A percentile compares a stretch with the other conserved stretches of the same genome.
These are phyloP conservation scores for Diversispora eburnea DNA, from an alignment of 192 early-diverging fungal species.

Conservation along the genomic window DNA sequence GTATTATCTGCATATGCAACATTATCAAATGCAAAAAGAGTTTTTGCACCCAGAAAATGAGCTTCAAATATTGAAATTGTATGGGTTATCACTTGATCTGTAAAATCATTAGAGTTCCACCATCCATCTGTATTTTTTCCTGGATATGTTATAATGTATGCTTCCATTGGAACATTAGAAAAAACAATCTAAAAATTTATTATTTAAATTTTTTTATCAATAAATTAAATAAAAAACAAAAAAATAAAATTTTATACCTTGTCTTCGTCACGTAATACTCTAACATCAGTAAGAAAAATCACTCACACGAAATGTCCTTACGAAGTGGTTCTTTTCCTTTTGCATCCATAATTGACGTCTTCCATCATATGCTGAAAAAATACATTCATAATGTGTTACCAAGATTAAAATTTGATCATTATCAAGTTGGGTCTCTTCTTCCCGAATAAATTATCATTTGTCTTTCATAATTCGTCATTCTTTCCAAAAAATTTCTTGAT, in stretches of 20 bases:
- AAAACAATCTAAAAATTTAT: background rate
- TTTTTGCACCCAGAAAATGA: background rate
- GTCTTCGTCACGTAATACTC: background rate
- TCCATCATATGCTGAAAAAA: conserved; percentile 5
- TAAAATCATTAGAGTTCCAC: conserved; percentile 19
- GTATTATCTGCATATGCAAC: conserved; percentile 20
- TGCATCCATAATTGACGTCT: conserved; percentile 2
- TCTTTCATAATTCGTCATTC: background rate
- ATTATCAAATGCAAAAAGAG: conserved; percentile 26
- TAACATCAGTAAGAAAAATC: conserved; percentile 3
- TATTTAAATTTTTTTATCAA: background rate
- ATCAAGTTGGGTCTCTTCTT: conserved; percentile 2
- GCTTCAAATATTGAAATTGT: conserved; percentile 24
- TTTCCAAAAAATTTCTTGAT: conserved; percentile 2
- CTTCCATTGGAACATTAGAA: background rate
- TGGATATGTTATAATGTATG: background rate
- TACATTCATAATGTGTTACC: conserved; percentile 16
- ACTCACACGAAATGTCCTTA: background rate
- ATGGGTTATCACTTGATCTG: conserved; percentile 10
- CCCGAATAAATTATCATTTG: background rate
- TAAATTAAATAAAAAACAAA: background rate
- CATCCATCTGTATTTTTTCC: conserved; percentile 18
- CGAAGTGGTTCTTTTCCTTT: background rate
- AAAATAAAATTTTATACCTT: background rate
- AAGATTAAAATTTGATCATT: background rate